These are phyloP conservation scores for Onygena corvina DNA, from an alignment of 2,329 filamentous ascomycete species.

Conservation along the genomic window DNA sequence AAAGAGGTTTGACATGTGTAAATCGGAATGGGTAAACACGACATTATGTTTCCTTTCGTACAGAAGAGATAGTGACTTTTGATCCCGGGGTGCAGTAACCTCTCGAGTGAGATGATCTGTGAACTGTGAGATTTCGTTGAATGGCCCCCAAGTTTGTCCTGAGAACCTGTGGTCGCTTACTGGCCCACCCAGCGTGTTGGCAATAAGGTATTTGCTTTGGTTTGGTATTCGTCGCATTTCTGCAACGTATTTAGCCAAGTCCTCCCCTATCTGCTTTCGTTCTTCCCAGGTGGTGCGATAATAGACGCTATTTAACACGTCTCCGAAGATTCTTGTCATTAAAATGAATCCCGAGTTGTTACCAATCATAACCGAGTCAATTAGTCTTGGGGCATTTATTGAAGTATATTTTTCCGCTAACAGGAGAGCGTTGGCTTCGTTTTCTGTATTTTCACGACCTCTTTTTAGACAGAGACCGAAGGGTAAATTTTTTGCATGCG, in stretches of 20 bases:
- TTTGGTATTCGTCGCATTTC: constrained; percentile 13
- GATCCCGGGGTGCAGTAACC: constrained; percentile 6
- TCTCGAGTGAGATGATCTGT: constrained; percentile 10
- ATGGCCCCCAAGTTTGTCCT: constrained; percentile 11
- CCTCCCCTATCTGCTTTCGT: constrained; percentile 13
- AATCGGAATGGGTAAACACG: constrained; percentile 14
- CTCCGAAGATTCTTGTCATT: constrained; percentile 12
- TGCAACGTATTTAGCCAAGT: constrained; percentile 12
- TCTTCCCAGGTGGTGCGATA: constrained; percentile 13
- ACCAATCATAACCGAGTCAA: constrained; percentile 13
- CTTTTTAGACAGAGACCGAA: constrained; percentile 12
- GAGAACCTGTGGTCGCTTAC: constrained; percentile 9
- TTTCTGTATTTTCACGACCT: constrained; percentile 6
- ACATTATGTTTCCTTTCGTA: constrained; percentile 13
- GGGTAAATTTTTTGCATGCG: constrained; percentile 11
- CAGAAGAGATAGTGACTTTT: constrained; percentile 9
- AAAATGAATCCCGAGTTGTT: constrained; percentile 11
- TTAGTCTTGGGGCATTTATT: constrained; percentile 13
- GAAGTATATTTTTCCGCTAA: constrained; percentile 12
- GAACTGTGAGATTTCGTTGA: constrained; percentile 11
- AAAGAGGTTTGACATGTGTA: constrained; percentile 9
- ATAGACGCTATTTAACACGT: constrained; percentile 5
- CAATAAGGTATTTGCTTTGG: constrained; percentile 10
- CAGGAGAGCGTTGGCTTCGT: constrained; percentile 13
- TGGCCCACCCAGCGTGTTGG: constrained; percentile 10